phyloP scores from a whole-genome alignment of 208 protist species.

The Trypanosoma grayi region DNA sequence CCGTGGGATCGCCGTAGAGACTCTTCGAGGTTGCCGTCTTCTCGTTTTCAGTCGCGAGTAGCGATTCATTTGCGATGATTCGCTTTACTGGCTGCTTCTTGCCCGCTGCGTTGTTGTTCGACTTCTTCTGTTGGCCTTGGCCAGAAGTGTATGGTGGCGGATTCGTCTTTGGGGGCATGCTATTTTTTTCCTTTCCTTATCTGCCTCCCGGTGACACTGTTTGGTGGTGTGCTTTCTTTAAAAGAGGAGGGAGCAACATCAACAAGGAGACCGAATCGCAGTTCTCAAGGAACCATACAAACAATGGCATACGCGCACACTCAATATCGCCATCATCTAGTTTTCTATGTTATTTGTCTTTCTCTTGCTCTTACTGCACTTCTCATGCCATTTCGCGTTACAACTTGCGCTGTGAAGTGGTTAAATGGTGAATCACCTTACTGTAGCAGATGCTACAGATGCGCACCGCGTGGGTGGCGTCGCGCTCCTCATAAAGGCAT shows the following conservation, averaged over 20 bases:
- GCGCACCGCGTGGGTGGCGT: conserved; percentile 15
- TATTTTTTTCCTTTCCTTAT: conserved; percentile 20
- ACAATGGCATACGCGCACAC: no score
- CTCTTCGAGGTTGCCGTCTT: conserved; percentile 80
- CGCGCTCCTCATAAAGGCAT: conserved; percentile 6
- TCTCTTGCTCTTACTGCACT: not conserved
- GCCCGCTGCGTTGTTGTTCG: not conserved
- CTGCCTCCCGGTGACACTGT: conserved; percentile 7
- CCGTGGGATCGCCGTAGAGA: conserved; percentile 77
- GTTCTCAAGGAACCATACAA: no score
- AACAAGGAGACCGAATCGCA: no score
- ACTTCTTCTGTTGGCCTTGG: conserved; percentile 10
- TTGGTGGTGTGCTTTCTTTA: no score
- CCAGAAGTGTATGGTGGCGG: not conserved
- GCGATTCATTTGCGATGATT: conserved; percentile 64
- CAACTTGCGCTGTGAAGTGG: not conserved
- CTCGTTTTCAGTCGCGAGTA: conserved; percentile 82
- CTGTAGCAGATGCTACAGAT: conserved; percentile 18
- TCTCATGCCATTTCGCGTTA: not conserved
- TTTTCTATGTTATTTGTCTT: no score
- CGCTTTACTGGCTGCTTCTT: not conserved
- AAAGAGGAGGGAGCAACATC: no score
- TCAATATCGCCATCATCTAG: no score
- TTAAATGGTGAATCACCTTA: conserved; percentile 9
- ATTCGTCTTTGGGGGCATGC: conserved; percentile 13